Evolutionary conservation across 164 flowering plant species (phyloP).

Genomic region (Brasenia schreberi): DNA sequence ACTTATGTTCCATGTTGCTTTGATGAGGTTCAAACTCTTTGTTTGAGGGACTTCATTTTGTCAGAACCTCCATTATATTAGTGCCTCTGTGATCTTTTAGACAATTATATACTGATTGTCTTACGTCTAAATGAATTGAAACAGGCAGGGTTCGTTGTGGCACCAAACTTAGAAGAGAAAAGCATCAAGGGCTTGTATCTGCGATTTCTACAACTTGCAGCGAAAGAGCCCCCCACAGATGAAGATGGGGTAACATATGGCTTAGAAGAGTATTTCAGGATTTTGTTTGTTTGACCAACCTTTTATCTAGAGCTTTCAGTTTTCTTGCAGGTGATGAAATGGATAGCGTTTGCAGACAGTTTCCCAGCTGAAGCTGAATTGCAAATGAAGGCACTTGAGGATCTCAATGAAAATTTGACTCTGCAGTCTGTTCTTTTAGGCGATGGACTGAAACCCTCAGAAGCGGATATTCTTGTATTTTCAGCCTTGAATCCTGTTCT

Average conservation of each 20-base stretch:
- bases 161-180: neutral
- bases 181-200: slow-evolving; percentile 32
- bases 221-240: slow-evolving; percentile 7
- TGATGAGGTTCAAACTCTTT: no score
- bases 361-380: slow-evolving; percentile 32
- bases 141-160: neutral
- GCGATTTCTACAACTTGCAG: slow-evolving; percentile 28
- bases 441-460: slow-evolving; percentile 56
- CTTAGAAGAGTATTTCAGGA: neutral
- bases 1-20: no score
- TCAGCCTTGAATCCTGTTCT: slow-evolving; percentile 44
- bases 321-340: slow-evolving; percentile 43
- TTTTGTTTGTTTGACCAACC: neutral
- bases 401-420: slow-evolving; percentile 45
- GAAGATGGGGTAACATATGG: slow-evolving; percentile 36
- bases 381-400: slow-evolving; percentile 21
- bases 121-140: neutral
- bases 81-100: no score
- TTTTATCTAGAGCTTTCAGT: neutral
- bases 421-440: slow-evolving; percentile 59
- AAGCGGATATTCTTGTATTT: slow-evolving; percentile 59
- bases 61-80: no score
- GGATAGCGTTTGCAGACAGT: slow-evolving; percentile 52
- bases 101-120: no score
- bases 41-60: no score